A percentile compares a stretch with the other conserved stretches of the same genome.
Evolutionary conservation across 2,329 filamentous ascomycete species (phyloP).

Genomic region (Colletotrichum musicola): DNA sequence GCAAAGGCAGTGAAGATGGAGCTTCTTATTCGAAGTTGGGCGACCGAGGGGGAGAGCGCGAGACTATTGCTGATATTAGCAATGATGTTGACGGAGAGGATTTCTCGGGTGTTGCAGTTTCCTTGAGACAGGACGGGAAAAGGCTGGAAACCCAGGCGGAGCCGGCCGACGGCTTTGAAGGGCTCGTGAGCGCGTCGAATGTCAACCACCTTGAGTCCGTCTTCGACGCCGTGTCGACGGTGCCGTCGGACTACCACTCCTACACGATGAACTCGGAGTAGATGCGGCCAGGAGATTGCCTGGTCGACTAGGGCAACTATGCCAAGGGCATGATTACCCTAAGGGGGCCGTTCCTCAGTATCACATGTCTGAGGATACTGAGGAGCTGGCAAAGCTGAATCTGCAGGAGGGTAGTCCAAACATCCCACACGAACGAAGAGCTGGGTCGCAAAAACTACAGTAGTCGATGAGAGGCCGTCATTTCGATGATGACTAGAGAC

Average conservation of each 20-base stretch:
- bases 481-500: no score
- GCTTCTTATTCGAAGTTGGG: no score
- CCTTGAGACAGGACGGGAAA: background rate
- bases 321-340: conserved; percentile 31
- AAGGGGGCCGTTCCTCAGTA: background rate
- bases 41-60: no score
- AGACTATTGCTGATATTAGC: no score
- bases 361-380: no score
- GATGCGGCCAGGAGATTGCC: conserved; percentile 13
- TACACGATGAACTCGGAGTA: conserved; percentile 33
- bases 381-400: no score
- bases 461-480: no score
- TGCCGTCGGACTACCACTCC: conserved; percentile 34
- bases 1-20: background rate
- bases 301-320: conserved; percentile 18
- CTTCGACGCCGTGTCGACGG: conserved; percentile 31
- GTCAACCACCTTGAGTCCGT: conserved; percentile 32
- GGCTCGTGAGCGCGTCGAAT: conserved; percentile 13
- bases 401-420: no score
- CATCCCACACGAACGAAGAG: no score
- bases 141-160: conserved; percentile 15
- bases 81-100: no score
- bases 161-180: conserved; percentile 27
- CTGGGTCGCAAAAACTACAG: no score
- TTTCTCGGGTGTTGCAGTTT: no score